Base-by-base conservation (phyloP, 176 grass and related monocot genomes). In the Aechmea fasciata region DNA sequence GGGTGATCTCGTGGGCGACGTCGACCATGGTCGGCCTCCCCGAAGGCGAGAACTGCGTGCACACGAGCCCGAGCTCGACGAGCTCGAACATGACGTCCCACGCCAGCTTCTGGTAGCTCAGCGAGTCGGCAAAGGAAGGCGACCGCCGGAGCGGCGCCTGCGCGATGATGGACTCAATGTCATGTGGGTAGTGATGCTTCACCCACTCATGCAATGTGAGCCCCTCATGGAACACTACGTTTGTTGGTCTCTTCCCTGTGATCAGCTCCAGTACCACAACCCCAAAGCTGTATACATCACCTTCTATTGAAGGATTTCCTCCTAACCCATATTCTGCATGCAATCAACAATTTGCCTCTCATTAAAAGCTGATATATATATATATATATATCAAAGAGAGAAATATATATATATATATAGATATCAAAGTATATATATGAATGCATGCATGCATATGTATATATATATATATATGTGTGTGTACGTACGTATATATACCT, bases 201-300 rank as follows among this genome's bases (percentile, higher is more conserved):
- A 85, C 89, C 94, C 89, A 92, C 50, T 92, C 94, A 17, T 92
- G 89, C 69, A 92, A 78, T 49, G 89, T 90, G 12, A 87, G 77
- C 12, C 84, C 94, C 62, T 92, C 93, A 7, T 87, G 72, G 72
- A 97, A 92, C 66, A 92, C 90, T 11, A 87, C 84, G 63, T 90
- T 74, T n/a, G 89, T 97, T 0, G 93, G 93, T 54, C 93, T 78
- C 77, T 92, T 92, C 47, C 89, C 86, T 2, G 89, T 80, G 71
- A 92, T 87, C 52, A 97, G 73, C 73, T 97, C 89, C 0, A 97
- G 79, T 2, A 92, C 20, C 66, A 97, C 65, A 76, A 92, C 93
- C 25, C 93, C 93, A 64, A 90, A 97, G 68, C 89, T 97, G 68
- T 97, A 97, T 15, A 90, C 89, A 57, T 97, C 93, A 14, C 93